Base-by-base conservation (phyloP, 129 eudicot genomes). In the Chrysanthemum seticuspe region DNA sequence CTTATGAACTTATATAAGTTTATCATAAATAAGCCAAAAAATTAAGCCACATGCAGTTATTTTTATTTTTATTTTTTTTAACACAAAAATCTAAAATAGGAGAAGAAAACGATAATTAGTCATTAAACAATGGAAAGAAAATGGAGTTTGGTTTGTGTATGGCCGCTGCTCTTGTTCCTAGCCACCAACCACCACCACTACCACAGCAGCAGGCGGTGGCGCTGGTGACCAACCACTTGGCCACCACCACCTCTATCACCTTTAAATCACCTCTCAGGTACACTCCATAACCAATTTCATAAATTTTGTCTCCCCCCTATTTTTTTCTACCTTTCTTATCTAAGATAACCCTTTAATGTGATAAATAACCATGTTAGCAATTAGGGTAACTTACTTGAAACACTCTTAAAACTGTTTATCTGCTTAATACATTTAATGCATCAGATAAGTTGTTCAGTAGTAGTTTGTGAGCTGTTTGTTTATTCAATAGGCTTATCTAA, bases 191-290 rank as follows among this genome's bases (percentile, higher is more conserved):
- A 7, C 7, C 29, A 16, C 29, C 62, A 18, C 62, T 8, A 40
- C 45, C 45, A 40, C 9, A 1, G 45, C 47, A 40, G 47, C 47
- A 40, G 8, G 47, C 9, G 47, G 47, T 40, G 47, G 47, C 47
- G 29, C 29, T n/a, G 7, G 25, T 57, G 31, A 57, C 21, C 13
- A 57, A 57, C 62, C 19, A 18, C 31, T 57, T n/a, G 25, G 62
- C 3, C 62, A 9, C 10, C 58, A 53, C 58, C 88, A 91, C 83
- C 89, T 91, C 65, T 88, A 87, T 68, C 86, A 82, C 84, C 88
- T 85, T 40, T 95, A 91, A 72, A 86, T 78, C 71, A 87, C 87
- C 64, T 85, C 89, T 72, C 86, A 91, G 91, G 97, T 88, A 66
- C 13, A 19, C 13, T 21, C 21, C 23, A 5, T 44, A 0, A 51